phyloP scores from a whole-genome alignment of 2,329 filamentous ascomycete species.

The Byssochlamys sp. region DNA sequence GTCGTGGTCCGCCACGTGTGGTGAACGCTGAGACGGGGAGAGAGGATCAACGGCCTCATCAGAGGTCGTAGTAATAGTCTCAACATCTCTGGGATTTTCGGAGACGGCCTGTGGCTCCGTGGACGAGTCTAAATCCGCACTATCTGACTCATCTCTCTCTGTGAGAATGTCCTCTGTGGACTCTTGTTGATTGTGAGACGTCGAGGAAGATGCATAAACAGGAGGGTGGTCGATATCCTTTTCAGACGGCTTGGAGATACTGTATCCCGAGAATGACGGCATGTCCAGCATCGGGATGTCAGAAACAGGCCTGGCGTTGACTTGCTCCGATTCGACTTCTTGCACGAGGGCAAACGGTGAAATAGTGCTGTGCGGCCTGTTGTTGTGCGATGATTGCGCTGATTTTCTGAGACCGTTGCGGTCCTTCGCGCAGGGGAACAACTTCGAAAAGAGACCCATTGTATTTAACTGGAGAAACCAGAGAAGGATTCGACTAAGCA shows the following conservation, averaged over 20 bases:
- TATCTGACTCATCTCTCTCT: not conserved
- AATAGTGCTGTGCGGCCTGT: not conserved
- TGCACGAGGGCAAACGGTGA: not conserved
- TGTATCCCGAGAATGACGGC: not conserved
- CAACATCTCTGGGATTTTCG: not conserved
- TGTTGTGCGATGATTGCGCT: not conserved
- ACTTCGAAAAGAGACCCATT: not conserved
- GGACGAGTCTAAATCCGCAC: not conserved
- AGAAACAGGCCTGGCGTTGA: not conserved
- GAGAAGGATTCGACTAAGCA: not conserved
- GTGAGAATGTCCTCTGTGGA: not conserved
- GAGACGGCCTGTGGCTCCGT: not conserved
- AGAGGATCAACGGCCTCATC: not conserved
- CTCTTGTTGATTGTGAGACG: not conserved
- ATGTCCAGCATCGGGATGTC: not conserved
- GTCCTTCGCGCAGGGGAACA: not conserved
- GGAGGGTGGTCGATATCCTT: not conserved
- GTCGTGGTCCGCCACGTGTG: not conserved
- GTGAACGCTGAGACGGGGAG: not conserved
- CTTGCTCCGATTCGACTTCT: not conserved
- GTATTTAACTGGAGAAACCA: not conserved
- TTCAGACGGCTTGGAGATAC: not conserved
- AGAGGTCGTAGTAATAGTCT: not conserved
- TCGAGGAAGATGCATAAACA: not conserved
- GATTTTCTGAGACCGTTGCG: not conserved